phyloP scores from a whole-genome alignment of 73 alveolate species.

The Symbiodinium pilosum region DNA sequence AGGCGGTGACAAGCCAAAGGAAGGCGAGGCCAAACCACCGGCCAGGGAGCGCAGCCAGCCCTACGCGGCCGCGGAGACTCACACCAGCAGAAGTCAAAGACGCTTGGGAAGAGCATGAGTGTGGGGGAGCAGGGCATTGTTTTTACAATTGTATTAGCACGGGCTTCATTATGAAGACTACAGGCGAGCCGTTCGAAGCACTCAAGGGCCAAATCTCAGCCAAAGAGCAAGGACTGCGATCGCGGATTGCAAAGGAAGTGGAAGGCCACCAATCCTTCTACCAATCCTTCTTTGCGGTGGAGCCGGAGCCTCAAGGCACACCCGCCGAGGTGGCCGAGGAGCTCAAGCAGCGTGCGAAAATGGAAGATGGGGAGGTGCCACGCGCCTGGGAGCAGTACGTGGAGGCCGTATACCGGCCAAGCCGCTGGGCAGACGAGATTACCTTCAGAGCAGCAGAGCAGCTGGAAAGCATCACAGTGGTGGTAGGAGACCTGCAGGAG shows the following conservation, averaged over 20 bases:
- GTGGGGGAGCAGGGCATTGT: neutral
- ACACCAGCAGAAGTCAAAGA: neutral
- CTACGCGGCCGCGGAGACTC: no score
- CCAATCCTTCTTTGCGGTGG: no score
- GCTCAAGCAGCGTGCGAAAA: no score
- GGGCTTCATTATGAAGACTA: neutral
- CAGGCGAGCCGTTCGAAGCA: neutral
- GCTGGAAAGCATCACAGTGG: no score
- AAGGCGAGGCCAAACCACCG: neutral
- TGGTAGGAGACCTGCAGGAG: no score
- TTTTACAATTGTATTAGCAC: neutral
- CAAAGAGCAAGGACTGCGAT: neutral
- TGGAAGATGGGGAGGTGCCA: neutral
- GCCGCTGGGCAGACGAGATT: neutral
- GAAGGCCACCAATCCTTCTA: no score
- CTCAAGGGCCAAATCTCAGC: neutral
- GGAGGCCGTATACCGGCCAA: neutral
- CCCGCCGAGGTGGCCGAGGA: no score
- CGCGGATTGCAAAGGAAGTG: neutral
- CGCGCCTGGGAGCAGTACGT: neutral
- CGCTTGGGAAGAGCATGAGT: neutral
- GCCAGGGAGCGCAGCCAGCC: no score
- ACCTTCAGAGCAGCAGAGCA: neutral
- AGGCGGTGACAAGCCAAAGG: neutral
- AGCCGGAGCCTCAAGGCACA: no score